A percentile compares a stretch with the other conserved stretches of the same genome.
These are phyloP conservation scores for Corynascus novoguineensis DNA, from an alignment of 495 filamentous ascomycete genomes.

Conservation along the genomic window DNA sequence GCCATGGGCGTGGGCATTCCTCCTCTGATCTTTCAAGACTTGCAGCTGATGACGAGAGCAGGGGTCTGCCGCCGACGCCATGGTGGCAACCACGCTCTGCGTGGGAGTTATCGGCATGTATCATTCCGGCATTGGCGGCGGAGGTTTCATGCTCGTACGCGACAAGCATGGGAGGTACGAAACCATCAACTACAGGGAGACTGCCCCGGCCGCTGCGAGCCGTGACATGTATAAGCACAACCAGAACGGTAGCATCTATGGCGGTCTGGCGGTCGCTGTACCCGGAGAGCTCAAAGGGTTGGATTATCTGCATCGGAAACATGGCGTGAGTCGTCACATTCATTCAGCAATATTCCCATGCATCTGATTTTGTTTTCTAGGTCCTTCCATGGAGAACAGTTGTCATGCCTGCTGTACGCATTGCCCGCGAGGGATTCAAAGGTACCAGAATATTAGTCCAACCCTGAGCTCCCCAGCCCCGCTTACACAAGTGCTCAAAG, in stretches of 20 bases:
- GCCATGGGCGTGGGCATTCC: constrained; percentile 45
- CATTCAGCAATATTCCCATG: not conserved
- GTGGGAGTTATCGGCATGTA: constrained; percentile 82
- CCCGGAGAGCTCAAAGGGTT: constrained; percentile 79
- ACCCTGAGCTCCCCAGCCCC: not conserved
- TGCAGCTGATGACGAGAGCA: constrained; percentile 10
- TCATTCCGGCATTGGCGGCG: constrained; percentile 80
- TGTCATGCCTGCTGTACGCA: constrained; percentile 63
- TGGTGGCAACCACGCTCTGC: constrained; percentile 67
- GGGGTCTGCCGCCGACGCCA: constrained; percentile 71
- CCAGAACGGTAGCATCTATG: constrained; percentile 33
- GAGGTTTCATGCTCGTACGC: constrained; percentile 80
- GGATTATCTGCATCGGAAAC: constrained; percentile 66
- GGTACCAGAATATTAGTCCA: constrained; percentile 20
- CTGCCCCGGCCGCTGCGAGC: constrained; percentile 69
- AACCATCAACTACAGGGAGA: constrained; percentile 80
- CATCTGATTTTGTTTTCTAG: constrained; percentile 6
- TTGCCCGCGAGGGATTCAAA: constrained; percentile 68
- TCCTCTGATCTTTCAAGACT: not conserved
- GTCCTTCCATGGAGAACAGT: constrained; percentile 41
- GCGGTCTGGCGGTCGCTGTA: constrained; percentile 53
- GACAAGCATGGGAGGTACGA: constrained; percentile 60
- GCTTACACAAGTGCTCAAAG: constrained; percentile 16
- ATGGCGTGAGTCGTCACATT: constrained; percentile 33
- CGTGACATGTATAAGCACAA: constrained; percentile 68